These are phyloP conservation scores for Nakazawaea ernobii DNA, from an alignment of 805 yeast genomes.

Conservation along the genomic window DNA sequence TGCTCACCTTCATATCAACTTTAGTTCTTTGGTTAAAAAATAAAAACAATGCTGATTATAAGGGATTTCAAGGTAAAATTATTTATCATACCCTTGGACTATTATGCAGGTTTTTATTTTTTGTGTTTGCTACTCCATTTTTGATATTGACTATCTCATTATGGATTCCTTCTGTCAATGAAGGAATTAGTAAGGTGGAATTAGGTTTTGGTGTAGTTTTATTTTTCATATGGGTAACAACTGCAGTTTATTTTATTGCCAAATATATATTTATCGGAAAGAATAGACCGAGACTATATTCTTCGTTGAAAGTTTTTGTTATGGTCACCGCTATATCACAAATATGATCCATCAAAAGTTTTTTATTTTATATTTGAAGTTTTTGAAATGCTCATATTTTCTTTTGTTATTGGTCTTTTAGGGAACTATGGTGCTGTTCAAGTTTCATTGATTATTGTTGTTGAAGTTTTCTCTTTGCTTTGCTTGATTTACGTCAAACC, in stretches of 20 bases:
- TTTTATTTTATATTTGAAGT: slow-evolving; percentile 33
- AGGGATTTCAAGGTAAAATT: slow-evolving; percentile 18
- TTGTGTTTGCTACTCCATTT: slow-evolving; percentile 36
- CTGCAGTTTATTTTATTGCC: slow-evolving; percentile 28
- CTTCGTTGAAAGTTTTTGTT: slow-evolving; percentile 40
- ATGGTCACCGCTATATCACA: slow-evolving; percentile 41
- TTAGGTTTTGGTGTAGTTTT: slow-evolving; percentile 28
- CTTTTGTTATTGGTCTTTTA: slow-evolving; percentile 37
- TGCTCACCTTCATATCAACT: slow-evolving; percentile 10
- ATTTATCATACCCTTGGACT: slow-evolving; percentile 27
- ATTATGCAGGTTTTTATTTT: slow-evolving; percentile 25
- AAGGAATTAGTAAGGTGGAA: slow-evolving; percentile 13
- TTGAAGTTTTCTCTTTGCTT: slow-evolving; percentile 28
- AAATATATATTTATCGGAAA: slow-evolving; percentile 21
- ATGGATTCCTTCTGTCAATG: slow-evolving; percentile 6
- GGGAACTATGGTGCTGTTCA: slow-evolving; percentile 41
- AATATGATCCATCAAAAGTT: slow-evolving; percentile 36
- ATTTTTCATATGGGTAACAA: slow-evolving; percentile 26
- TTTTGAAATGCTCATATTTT: slow-evolving; percentile 26
- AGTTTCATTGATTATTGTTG: slow-evolving; percentile 29
- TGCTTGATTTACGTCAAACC: slow-evolving; percentile 24
- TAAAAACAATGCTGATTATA: slow-evolving; percentile 9
- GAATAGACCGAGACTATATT: slow-evolving; percentile 30
- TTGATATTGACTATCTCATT: slow-evolving; percentile 30
- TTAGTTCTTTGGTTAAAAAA: slow-evolving; percentile 10